phyloP scores from a whole-genome alignment of 768 basidiomycete genomes.

The Auricularia sp. region DNA sequence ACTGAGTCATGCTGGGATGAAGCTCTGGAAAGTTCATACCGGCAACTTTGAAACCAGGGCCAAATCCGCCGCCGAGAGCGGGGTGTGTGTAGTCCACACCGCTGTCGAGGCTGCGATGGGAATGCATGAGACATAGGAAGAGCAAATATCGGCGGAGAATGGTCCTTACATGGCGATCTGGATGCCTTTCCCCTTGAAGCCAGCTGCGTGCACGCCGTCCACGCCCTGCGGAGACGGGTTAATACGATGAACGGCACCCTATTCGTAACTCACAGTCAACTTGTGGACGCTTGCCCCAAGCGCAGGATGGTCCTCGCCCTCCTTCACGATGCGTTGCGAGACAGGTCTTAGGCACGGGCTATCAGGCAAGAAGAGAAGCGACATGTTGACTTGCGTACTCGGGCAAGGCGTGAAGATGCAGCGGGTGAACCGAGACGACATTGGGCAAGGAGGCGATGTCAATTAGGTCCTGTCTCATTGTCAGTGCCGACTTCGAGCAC shows the following conservation, averaged over 20 bases:
- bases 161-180: constrained; percentile 21
- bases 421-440: not conserved
- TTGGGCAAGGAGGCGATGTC: not conserved
- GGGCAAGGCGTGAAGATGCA: not conserved
- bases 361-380: not conserved
- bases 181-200: constrained; percentile 28
- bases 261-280: not conserved
- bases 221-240: constrained; percentile 12
- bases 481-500: not conserved
- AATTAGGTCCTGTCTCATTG: not conserved
- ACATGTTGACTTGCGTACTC: not conserved
- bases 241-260: too few relatives aligned
- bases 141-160: too few relatives aligned
- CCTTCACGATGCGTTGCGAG: not conserved
- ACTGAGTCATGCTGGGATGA: not conserved
- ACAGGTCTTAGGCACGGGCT: not conserved
- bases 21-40: not conserved
- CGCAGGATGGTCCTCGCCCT: not conserved
- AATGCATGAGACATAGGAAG: constrained; percentile 32
- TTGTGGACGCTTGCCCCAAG: not conserved
- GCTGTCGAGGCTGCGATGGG: constrained; percentile 3
- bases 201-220: constrained; percentile 26
- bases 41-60: constrained; percentile 6
- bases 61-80: constrained; percentile 11
- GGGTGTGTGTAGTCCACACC: constrained; percentile 6